phyloP scores from a whole-genome alignment of 805 yeast genomes.

The Candida golubevii region DNA sequence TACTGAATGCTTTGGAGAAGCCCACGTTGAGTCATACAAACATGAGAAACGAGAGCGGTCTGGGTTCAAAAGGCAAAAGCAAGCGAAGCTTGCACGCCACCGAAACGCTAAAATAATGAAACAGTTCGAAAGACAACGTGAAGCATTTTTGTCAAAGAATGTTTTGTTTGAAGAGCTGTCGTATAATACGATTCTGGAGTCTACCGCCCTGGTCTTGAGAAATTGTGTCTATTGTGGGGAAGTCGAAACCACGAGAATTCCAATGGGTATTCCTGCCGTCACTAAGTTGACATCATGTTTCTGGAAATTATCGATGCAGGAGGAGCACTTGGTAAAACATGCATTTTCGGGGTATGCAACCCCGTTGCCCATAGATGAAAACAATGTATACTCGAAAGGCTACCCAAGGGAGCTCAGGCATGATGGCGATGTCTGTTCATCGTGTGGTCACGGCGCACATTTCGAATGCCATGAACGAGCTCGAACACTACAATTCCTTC shows the following conservation, averaged over 20 bases:
- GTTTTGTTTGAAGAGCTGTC: constrained; percentile 12
- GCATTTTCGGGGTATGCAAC: constrained; percentile 19
- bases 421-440: constrained; percentile 1
- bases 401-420: constrained; percentile 20
- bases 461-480: constrained; percentile 36
- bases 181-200: background rate
- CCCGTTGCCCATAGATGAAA: constrained; percentile 16
- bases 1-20: constrained; percentile 54
- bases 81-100: constrained; percentile 54
- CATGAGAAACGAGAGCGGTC: constrained; percentile 35
- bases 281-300: constrained; percentile 44
- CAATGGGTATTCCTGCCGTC: constrained; percentile 58
- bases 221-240: constrained; percentile 26
- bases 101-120: constrained; percentile 59
- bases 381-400: constrained; percentile 3
- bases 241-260: constrained; percentile 26
- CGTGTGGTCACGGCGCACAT: constrained; percentile 54
- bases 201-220: constrained; percentile 2
- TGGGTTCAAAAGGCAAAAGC: constrained; percentile 55
- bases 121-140: constrained; percentile 55
- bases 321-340: constrained; percentile 13
- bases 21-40: constrained; percentile 47
- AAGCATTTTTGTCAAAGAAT: constrained; percentile 40
- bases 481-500: constrained; percentile 14
- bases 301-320: constrained; percentile 41